phyloP scores from a whole-genome alignment of 2,329 filamentous ascomycete species.

The Tolypocladium tundrense region DNA sequence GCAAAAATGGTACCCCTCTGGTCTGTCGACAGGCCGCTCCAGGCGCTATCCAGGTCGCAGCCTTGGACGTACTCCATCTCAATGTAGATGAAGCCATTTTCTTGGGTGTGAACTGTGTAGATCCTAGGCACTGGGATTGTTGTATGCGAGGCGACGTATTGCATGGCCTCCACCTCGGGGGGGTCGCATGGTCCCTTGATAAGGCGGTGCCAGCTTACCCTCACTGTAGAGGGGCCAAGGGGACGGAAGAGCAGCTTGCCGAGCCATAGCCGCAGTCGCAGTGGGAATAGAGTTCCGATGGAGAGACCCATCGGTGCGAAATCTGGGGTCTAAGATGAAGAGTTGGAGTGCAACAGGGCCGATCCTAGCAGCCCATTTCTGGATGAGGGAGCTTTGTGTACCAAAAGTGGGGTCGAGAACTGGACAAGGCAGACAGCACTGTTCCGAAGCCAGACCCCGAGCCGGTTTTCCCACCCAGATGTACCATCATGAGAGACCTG shows the following conservation, averaged over 20 bases:
- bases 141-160: constrained; percentile 17
- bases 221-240: constrained; percentile 4
- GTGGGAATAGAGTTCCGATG: constrained; percentile 13
- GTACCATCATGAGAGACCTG: too few relatives aligned
- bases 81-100: constrained; percentile 10
- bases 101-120: constrained; percentile 11
- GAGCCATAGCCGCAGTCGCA: constrained; percentile 15
- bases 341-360: too few relatives aligned
- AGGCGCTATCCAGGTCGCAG: constrained; percentile 8
- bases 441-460: too few relatives aligned
- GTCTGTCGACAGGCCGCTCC: constrained; percentile 10
- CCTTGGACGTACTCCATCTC: constrained; percentile 16
- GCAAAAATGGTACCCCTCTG: constrained; percentile 10
- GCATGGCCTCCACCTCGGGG: constrained; percentile 18
- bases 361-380: too few relatives aligned
- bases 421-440: too few relatives aligned
- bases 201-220: constrained; percentile 17
- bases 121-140: constrained; percentile 16
- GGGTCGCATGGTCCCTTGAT: constrained; percentile 19
- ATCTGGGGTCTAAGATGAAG: not conserved
- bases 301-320: constrained; percentile 13
- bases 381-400: too few relatives aligned
- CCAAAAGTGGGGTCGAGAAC: too few relatives aligned
- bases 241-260: constrained; percentile 13
- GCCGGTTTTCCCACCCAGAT: too few relatives aligned